A percentile compares a stretch with the other conserved stretches of the same genome.
Conservation (phyloP, 2,329 filamentous ascomycete genomes). For the Eutypa lata region DNA sequence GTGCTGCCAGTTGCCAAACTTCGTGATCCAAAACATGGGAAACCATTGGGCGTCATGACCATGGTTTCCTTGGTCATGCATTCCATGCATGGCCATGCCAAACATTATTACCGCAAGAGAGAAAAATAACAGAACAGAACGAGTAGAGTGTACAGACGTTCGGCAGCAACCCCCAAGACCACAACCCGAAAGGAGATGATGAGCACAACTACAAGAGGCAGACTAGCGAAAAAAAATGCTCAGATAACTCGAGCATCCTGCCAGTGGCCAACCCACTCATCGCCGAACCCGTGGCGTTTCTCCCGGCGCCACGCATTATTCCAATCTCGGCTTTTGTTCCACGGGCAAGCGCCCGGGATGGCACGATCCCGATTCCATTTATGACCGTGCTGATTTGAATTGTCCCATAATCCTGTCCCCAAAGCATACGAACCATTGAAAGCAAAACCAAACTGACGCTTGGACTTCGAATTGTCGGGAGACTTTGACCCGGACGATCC, state of each 20-base stretch:
- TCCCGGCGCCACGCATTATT: constrained; percentile 58
- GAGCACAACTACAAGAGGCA: constrained; percentile 62
- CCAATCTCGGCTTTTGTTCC: constrained; percentile 57
- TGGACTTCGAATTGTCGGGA: constrained; percentile 41
- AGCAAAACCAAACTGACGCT: constrained; percentile 39
- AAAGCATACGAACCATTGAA: constrained; percentile 34
- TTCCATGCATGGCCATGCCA: constrained; percentile 19
- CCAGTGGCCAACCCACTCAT: constrained; percentile 96
- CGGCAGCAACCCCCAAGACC: constrained; percentile 22
- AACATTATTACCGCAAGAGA: constrained; percentile 25
- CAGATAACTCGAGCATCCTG: constrained; percentile 49
- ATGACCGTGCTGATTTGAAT: constrained; percentile 32
- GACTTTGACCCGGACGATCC: constrained; percentile 51
- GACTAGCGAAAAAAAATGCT: constrained; percentile 27
- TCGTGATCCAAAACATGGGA: constrained; percentile 22
- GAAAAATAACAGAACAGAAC: constrained; percentile 26
- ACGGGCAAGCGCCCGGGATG: constrained; percentile 48
- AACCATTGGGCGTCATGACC: constrained; percentile 14
- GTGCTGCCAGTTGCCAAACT: constrained; percentile 29
- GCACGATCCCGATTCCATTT: constrained; percentile 44
- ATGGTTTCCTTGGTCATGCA: constrained; percentile 11
- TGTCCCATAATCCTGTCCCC: constrained; percentile 44
- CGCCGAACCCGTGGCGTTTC: constrained; percentile 64
- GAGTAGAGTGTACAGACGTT: constrained; percentile 20
- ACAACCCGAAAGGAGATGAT: constrained; percentile 12